Evolutionary conservation across 192 early-diverging fungal species (phyloP), one percentile per base, ranked within the genome.

Genomic region (Dissophora globulifera): DNA sequence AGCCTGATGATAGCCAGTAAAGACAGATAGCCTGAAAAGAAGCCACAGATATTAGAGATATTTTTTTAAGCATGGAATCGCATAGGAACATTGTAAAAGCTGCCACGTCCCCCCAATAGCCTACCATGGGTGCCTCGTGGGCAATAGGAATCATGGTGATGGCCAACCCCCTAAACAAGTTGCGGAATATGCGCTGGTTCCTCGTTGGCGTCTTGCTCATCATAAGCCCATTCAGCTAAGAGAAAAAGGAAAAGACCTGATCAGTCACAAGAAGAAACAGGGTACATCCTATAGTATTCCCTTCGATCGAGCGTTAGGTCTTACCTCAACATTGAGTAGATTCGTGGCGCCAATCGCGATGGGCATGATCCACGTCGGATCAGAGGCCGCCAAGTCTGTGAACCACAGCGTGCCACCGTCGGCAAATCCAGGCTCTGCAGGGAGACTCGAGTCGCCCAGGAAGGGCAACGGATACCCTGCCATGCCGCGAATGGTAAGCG

Each of bases 271-370:
- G 35, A 38, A 13, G 13, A 13, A 38, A 38, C 35, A 38, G 35
- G 6, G 35, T 38, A 38, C 13, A 9, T 13, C 6, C 35, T 38
- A 22, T 19, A n/a, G n/a, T n/a, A n/a, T n/a, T n/a, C n/a, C n/a
- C n/a, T n/a, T n/a, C n/a, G n/a, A n/a, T n/a, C n/a, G n/a, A n/a
- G n/a, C n/a, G n/a, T n/a, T n/a, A n/a, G n/a, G 42, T 25, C 2
- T 55, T 80, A 91, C 91, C 83, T 94, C 90, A 22, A 92, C 85
- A 69, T 93, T 94, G 1, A 86, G 42, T 19, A 92, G 65, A 67
- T 93, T 89, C 4, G 84, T 65, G 11, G 78, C 67, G 9, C 89
- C 90, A 56, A 92, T 75, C 6, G 88, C 74, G 12, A 93, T 61
- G 12, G 93, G 93, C 26, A 88, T 83, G 10, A 93, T 78, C 79